Evolutionary conservation across 257 asterid genomes (phyloP).

Genomic region (Pogostemon cablin): DNA sequence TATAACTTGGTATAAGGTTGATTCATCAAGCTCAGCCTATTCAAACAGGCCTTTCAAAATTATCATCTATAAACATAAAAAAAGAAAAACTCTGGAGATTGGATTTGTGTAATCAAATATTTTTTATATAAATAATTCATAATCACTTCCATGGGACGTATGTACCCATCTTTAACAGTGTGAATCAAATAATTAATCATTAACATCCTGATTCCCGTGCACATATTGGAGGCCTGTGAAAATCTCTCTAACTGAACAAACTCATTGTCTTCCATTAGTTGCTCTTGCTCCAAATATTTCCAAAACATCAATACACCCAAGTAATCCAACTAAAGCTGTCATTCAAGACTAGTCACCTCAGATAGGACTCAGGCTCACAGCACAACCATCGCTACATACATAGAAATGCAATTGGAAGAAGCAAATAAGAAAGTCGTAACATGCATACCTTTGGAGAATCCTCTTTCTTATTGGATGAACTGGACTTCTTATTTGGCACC

Average conservation of each 20-base stretch:
- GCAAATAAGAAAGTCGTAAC: conserved; percentile 19
- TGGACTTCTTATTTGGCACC: conserved; percentile 53
- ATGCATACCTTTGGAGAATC: conserved; percentile 51
- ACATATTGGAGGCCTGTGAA: no score
- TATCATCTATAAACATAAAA: not conserved
- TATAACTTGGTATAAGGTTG: not conserved
- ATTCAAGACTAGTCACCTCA: not conserved
- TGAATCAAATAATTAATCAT: conserved; percentile 1
- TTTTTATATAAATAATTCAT: not conserved
- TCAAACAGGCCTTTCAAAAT: not conserved
- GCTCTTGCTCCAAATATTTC: conserved; percentile 2
- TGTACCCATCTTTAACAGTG: not conserved
- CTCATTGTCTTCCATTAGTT: not conserved
- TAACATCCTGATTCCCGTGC: not conserved
- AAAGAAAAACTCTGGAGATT: conserved; percentile 1
- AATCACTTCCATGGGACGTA: not conserved
- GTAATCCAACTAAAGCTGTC: conserved; percentile 16
- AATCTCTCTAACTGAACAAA: no score
- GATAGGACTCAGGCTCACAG: not conserved
- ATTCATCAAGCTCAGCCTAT: not conserved
- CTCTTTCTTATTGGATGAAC: conserved; percentile 50
- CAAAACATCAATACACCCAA: conserved; percentile 3
- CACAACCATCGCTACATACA: not conserved
- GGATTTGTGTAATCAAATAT: not conserved
- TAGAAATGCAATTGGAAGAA: conserved; percentile 14